A percentile compares a stretch with the other conserved stretches of the same genome.
Evolutionary conservation across 768 basidiomycete species (phyloP).

Genomic region (Termitomyces sp.): DNA sequence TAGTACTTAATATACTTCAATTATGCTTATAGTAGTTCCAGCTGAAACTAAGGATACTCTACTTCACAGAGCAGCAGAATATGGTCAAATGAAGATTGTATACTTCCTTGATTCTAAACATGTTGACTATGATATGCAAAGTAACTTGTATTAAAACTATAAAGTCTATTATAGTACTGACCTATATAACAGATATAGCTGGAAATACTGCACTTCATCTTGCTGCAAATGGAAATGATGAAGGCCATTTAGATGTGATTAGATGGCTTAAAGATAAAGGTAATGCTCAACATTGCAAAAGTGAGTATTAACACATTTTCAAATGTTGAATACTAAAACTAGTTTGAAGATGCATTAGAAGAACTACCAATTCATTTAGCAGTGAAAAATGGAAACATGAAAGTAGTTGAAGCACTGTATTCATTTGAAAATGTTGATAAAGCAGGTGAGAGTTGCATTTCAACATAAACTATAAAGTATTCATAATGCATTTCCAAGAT

Average conservation of each 20-base stretch:
- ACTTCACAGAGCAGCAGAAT: background rate
- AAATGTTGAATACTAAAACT: background rate
- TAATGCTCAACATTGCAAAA: background rate
- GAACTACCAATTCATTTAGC: background rate
- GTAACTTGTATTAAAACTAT: background rate
- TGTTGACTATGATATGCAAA: background rate
- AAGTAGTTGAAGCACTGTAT: background rate
- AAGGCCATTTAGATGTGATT: background rate
- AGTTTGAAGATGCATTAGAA: background rate
- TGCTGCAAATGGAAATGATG: background rate
- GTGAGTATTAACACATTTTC: background rate
- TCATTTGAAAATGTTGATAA: background rate
- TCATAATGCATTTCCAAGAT: background rate
- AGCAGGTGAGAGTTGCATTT: background rate
- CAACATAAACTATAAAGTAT: background rate
- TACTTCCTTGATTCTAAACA: background rate
- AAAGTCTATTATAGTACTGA: background rate
- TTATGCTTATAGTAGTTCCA: background rate
- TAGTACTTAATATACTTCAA: background rate
- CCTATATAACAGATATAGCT: background rate
- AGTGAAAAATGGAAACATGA: background rate
- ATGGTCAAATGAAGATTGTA: background rate
- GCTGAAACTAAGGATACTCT: background rate
- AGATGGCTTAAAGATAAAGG: background rate
- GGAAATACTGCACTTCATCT: background rate